Conservation (phyloP, 768 basidiomycete species). For the Roridomyces roridus region DNA sequence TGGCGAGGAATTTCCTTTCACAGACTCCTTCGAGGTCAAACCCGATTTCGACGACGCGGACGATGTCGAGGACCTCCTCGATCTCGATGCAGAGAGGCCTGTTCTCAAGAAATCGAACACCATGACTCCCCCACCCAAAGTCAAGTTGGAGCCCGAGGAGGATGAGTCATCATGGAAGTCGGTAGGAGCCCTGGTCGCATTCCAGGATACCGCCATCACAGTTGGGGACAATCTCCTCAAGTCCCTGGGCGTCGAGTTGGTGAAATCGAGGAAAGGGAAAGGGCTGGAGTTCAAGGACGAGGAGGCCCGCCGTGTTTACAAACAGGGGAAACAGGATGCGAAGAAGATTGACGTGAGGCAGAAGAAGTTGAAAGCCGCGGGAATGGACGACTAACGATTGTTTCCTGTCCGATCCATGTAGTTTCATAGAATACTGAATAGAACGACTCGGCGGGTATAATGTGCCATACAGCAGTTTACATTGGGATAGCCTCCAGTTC, state of each 20-base stretch:
- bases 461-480: slow-evolving; percentile 6
- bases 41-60: slow-evolving; percentile 22
- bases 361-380: slow-evolving; percentile 26
- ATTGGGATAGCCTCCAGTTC: slow-evolving; percentile 45
- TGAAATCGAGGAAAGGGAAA: slow-evolving; percentile 15
- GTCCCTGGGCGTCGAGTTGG: slow-evolving; percentile 26
- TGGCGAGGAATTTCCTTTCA: neutral
- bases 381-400: slow-evolving; percentile 9
- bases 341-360: slow-evolving; percentile 33
- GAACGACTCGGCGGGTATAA: too few relatives aligned
- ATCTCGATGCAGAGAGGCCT: slow-evolving; percentile 22
- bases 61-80: slow-evolving; percentile 24
- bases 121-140: slow-evolving; percentile 20
- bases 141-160: slow-evolving; percentile 18
- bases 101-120: slow-evolving; percentile 13
- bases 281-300: slow-evolving; percentile 25
- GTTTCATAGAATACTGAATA: too few relatives aligned
- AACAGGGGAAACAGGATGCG: slow-evolving; percentile 37
- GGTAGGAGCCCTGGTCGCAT: slow-evolving; percentile 31
- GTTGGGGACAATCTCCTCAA: slow-evolving; percentile 35
- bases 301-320: slow-evolving; percentile 29
- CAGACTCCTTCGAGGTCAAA: slow-evolving; percentile 2
- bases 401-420: too few relatives aligned
- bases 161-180: slow-evolving; percentile 30
- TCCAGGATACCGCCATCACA: slow-evolving; percentile 28